Base-by-base conservation (phyloP, 2,329 filamentous ascomycete species). In the Cercospora zeae-maydis region DNA sequence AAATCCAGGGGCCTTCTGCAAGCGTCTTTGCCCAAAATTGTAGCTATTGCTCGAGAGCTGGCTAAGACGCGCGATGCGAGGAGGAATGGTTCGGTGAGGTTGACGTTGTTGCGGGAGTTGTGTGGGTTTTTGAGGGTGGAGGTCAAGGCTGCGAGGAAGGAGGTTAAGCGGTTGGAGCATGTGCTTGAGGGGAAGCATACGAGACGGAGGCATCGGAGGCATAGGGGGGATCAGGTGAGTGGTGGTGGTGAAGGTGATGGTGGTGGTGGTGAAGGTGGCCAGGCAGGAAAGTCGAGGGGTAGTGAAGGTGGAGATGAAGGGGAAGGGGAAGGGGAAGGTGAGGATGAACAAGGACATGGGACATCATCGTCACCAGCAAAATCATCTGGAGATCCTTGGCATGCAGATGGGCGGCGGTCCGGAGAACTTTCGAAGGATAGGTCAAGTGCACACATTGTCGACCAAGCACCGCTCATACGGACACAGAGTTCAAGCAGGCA, bases 121-220 rank as follows among this genome's bases (percentile, higher is more conserved):
- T 19, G 49, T 37, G 37, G 31, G 2, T 30, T 34, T 27, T 33
- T 67, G 30, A 14, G 24, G 2, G 19, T n/a, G n/a, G 61, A 63
- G 10, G 0, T 62, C 9, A n/a, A 13, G n/a, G 53, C 10, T 19
- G 63, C 58, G 27, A 55, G 39, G 52, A 58, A 51, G 19, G 58
- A 67, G 37, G 47, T 67, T 10, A 54, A 60, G 19, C 51, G 65
- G 16, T 30, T 67, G 24, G 63, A 65, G 31, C 30, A 45, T 19
- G 11, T 52, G 24, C 16, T 62, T 4, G 51, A 61, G 45, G 59
- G 55, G 21, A 51, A 54, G 53, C 42, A 58, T 34, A 57, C 24
- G 45, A 54, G 37, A 4, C 14, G 30, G 14, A 60, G 57, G 8
- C 21, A 53, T 36, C 21, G 52, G n/a, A 60, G 52, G 33, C 57